Conservation (phyloP, 1,284 basidiomycete genomes). For the Somion occarium region DNA sequence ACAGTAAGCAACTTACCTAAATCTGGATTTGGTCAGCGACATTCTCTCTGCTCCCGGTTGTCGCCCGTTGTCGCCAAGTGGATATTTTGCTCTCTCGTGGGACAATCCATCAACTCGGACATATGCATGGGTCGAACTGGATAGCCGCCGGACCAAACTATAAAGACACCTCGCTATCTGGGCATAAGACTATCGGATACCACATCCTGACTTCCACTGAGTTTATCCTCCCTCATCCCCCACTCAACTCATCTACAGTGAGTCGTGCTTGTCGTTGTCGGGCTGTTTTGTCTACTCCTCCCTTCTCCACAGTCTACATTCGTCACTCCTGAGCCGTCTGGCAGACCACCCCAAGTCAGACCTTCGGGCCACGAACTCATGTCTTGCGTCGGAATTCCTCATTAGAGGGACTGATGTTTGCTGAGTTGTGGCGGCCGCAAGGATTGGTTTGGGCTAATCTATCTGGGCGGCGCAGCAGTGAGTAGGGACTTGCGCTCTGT, state of each 20-base stretch:
- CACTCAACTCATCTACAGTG: neutral
- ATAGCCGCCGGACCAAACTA: neutral
- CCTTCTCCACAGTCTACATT: neutral
- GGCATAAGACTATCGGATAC: neutral
- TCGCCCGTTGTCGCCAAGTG: neutral
- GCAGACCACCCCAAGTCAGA: conserved; percentile 4
- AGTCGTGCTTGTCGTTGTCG: neutral
- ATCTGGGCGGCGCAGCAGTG: neutral
- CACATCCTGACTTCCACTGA: neutral
- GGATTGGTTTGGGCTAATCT: conserved; percentile 24
- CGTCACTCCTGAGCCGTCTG: neutral
- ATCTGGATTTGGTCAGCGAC: neutral
- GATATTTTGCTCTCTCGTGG: neutral
- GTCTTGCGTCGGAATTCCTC: conserved; percentile 1
- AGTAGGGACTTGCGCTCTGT: too few species aligned
- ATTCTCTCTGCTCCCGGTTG: neutral
- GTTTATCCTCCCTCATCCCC: neutral
- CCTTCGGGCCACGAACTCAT: conserved; percentile 9
- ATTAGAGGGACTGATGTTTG: conserved; percentile 3
- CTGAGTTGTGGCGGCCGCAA: conserved; percentile 26
- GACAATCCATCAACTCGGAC: neutral
- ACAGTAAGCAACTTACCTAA: neutral
- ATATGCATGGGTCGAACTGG: neutral
- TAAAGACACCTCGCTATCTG: neutral
- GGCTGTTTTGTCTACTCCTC: neutral